Base-by-base conservation (phyloP, 2,329 filamentous ascomycete species). In the Thielaviopsis punctulata region DNA sequence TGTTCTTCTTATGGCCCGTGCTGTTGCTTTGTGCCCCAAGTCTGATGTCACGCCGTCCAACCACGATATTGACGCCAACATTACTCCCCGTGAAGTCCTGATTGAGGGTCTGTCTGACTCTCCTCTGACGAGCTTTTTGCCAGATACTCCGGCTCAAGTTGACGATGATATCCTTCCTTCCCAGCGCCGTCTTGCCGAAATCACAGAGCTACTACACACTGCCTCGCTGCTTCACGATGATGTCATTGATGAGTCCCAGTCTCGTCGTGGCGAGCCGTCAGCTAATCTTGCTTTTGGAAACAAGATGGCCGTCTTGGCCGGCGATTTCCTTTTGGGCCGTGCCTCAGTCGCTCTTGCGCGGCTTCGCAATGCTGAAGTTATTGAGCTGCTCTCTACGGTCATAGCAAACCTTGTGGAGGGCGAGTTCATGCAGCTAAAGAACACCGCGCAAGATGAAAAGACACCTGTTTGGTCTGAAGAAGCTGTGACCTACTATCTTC, bases 401-500 rank as follows among this genome's bases (percentile, higher is more conserved):
- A 96, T 98, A 59, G 90, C 92, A 45, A 98, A 98, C 65, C 73
- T 98, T 23, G 89, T 98, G 19, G 92, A 98, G 69, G 92, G 92
- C 62, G 92, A 98, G 68, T 96, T 98, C 71, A 98, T 98, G 92
- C 92, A 98, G 71, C 73, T 98, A 60, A 93, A 95, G 70, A 98
- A 98, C 67, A 96, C 92, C 1, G 86, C 85, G 45, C 75, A 78
- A 58, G 90, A 95, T 64, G 90, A 96, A 71, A 74, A 77, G 58
- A 82, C 85, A 59, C 90, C 90, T 1, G 70, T 75, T 9, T 96
- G 85, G 77, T 92, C 84, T 1, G 86, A 95, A 62, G 86, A 95
- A 51, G 85, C 88, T 1, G 76, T 98, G 56, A 77, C 80, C 23
- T 96, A 98, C 69, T 98, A 98, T 64, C 73, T 98, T 49, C 87